Evolutionary conservation across 2,329 filamentous ascomycete genomes (phyloP).

Genomic region (Aphanocladium album): DNA sequence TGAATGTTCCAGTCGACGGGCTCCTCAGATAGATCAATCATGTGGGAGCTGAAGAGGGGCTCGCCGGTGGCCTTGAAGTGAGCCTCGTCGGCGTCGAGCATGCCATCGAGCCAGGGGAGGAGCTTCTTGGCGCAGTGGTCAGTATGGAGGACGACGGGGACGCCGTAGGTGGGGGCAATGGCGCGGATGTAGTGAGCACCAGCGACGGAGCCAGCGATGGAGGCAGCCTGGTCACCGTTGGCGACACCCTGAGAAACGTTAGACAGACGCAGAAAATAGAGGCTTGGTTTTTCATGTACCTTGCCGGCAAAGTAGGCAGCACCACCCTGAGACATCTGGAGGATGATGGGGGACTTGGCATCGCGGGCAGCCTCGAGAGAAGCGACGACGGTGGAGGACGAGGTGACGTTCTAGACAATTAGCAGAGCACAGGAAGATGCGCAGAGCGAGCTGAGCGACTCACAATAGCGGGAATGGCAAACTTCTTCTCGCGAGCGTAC

Average conservation of each 20-base stretch:
- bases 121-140: constrained; percentile 99
- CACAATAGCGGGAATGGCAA: constrained; percentile 77
- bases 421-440: background rate
- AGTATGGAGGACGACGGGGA: constrained; percentile 91
- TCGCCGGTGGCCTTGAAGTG: constrained; percentile 92
- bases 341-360: constrained; percentile 83
- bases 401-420: constrained; percentile 68
- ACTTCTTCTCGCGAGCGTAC: constrained; percentile 81
- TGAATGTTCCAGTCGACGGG: constrained; percentile 82
- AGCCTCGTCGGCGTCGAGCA: constrained; percentile 88
- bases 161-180: constrained; percentile 78
- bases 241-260: constrained; percentile 56
- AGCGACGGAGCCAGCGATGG: constrained; percentile 81
- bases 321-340: constrained; percentile 91
- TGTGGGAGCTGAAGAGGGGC: constrained; percentile 93
- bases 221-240: constrained; percentile 78
- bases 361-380: constrained; percentile 93
- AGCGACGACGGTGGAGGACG: constrained; percentile 72
- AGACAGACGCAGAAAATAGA: background rate
- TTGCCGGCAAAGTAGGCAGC: constrained; percentile 90
- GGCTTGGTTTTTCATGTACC: constrained; percentile 35
- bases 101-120: constrained; percentile 93
- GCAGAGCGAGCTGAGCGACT: constrained; percentile 15
- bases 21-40: constrained; percentile 98
- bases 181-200: constrained; percentile 90